These are phyloP conservation scores for Geotrichum cucujoidarum DNA, from an alignment of 1,139 yeast species.

Conservation along the genomic window DNA sequence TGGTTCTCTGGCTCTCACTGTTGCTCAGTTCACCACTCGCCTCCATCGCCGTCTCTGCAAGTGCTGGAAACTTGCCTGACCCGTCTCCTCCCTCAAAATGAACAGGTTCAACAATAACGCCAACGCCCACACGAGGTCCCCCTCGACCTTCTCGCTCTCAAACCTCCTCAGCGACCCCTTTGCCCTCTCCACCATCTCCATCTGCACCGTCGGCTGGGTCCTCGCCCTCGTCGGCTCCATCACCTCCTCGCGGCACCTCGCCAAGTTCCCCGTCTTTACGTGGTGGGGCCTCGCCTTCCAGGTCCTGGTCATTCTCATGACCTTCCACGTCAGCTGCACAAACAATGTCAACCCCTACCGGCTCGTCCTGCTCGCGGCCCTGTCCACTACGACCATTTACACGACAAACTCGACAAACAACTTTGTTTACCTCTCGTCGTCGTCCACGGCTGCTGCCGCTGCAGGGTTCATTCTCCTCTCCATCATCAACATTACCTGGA, in stretches of 20 bases:
- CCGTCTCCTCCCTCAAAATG: too few species aligned
- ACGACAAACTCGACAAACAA: slow-evolving; percentile 77
- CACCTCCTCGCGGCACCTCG: slow-evolving; percentile 44
- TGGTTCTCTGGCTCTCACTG: too few species aligned
- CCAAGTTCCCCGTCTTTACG: slow-evolving; percentile 67
- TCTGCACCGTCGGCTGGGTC: slow-evolving; percentile 53
- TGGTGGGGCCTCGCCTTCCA: slow-evolving; percentile 98
- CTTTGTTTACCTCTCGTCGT: slow-evolving; percentile 61
- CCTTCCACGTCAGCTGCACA: slow-evolving; percentile 59
- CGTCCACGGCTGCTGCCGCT: slow-evolving; percentile 79
- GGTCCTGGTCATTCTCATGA: slow-evolving; percentile 51
- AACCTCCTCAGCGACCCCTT: slow-evolving; percentile 20
- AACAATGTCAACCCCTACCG: slow-evolving; percentile 71
- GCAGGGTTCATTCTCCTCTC: slow-evolving; percentile 86
- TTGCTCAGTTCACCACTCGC: too few species aligned
- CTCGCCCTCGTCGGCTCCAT: slow-evolving; percentile 84
- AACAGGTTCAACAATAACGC: slow-evolving; percentile 21
- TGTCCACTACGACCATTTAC: slow-evolving; percentile 69
- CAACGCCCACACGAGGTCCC: not conserved
- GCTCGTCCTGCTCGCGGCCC: slow-evolving; percentile 47
- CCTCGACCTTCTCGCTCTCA: slow-evolving; percentile 13
- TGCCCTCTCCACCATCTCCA: slow-evolving; percentile 18
- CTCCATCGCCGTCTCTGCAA: too few species aligned
- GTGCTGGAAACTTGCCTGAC: too few species aligned
- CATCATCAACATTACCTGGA: slow-evolving; percentile 70